These are phyloP conservation scores for Ambispora gerdemannii DNA, from an alignment of 192 early-diverging fungal genomes.

Conservation along the genomic window DNA sequence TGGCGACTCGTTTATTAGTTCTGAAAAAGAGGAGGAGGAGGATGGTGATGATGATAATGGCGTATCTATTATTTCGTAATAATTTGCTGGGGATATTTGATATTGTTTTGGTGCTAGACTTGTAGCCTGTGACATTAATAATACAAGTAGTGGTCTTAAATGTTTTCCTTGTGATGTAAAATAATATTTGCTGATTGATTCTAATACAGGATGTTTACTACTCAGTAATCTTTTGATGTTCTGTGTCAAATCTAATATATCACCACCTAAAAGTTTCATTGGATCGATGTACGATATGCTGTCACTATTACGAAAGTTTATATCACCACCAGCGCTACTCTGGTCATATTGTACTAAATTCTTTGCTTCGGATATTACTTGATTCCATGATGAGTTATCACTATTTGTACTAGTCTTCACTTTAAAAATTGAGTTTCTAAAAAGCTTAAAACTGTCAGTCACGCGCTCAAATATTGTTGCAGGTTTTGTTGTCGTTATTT, in stretches of 20 bases:
- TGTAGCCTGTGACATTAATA: conserved; percentile 86
- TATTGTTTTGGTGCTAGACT: conserved; percentile 59
- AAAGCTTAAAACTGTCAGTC: not conserved
- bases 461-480: not conserved
- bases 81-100: conserved; percentile 44
- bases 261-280: conserved; percentile 73
- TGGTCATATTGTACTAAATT: too few relatives aligned
- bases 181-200: conserved; percentile 88
- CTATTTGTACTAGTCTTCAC: not conserved
- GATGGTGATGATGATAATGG: conserved; percentile 47
- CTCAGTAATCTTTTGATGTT: conserved; percentile 84
- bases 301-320: conserved; percentile 36
- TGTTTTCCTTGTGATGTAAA: conserved; percentile 84
- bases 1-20: conserved; percentile 10
- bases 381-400: conserved; percentile 38
- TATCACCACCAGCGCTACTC: too few relatives aligned
- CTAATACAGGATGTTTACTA: conserved; percentile 83
- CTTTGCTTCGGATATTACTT: conserved; percentile 54
- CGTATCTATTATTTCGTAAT: conserved; percentile 57
- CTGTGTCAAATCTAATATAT: conserved; percentile 79
- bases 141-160: conserved; percentile 86
- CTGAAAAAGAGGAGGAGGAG: too few relatives aligned
- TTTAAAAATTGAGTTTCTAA: not conserved
- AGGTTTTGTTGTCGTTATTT: not conserved
- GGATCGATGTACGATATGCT: conserved; percentile 60